phyloP scores from a whole-genome alignment of 805 yeast genomes.

The Pichia paraexigua region DNA sequence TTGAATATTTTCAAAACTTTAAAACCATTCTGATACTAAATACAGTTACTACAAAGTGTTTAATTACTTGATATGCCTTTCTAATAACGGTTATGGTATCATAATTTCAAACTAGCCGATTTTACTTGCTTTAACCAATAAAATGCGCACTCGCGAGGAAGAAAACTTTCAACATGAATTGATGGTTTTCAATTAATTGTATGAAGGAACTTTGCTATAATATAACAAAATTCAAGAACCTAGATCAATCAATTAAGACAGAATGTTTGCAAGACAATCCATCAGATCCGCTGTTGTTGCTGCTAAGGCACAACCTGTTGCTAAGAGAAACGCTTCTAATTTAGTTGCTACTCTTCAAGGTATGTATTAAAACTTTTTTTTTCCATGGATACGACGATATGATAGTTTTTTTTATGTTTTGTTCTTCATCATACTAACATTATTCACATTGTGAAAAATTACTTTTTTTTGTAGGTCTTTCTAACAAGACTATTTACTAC shows the following conservation, averaged over 20 bases:
- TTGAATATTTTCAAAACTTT: too few relatives aligned
- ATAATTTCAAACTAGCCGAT: not conserved
- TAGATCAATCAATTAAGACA: not conserved
- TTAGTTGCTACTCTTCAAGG: not conserved
- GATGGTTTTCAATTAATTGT: not conserved
- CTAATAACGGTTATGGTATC: not conserved
- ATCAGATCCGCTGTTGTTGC: slow-evolving; percentile 21
- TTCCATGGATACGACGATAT: too few relatives aligned
- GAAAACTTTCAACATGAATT: not conserved
- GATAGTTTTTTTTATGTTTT: not conserved
- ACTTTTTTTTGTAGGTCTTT: slow-evolving; percentile 20
- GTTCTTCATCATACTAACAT: slow-evolving; percentile 20
- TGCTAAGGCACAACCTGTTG: slow-evolving; percentile 20
- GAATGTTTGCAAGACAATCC: slow-evolving; percentile 30
- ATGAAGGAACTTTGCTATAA: not conserved
- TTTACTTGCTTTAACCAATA: not conserved
- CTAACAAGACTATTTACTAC: slow-evolving; percentile 72
- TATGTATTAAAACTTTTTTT: not conserved
- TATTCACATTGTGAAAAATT: not conserved
- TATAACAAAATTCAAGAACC: not conserved
- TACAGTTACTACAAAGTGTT: not conserved
- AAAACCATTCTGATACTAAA: not conserved
- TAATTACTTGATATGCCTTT: not conserved
- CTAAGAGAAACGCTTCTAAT: slow-evolving; percentile 23
- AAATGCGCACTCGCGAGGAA: not conserved